Percentiles rank a stretch among this genome's conserved stretches.
phyloP scores from a whole-genome alignment of 768 basidiomycete genomes.

The Omphalotus guepiniiformis region DNA sequence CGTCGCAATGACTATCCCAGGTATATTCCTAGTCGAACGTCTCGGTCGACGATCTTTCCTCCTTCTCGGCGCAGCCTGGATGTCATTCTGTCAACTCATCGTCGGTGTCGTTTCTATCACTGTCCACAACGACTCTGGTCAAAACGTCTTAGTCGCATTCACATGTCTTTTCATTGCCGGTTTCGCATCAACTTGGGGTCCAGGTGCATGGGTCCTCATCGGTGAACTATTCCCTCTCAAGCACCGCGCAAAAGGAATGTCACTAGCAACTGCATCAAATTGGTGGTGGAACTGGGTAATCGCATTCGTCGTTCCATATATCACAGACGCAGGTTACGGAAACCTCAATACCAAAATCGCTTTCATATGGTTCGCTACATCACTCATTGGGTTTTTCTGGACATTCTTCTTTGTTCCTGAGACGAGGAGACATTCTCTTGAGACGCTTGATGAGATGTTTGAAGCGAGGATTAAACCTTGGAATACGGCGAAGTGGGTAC shows the following conservation, averaged over 20 bases:
- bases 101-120: constrained; percentile 61
- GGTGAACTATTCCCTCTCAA: constrained; percentile 82
- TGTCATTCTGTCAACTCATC: constrained; percentile 68
- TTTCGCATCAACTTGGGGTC: constrained; percentile 45
- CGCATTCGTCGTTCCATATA: too few relatives aligned
- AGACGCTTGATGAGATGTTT: constrained; percentile 80
- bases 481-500: too few relatives aligned
- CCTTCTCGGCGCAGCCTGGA: constrained; percentile 57
- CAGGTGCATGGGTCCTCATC: constrained; percentile 41
- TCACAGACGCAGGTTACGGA: constrained; percentile 38
- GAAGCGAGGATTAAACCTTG: too few relatives aligned
- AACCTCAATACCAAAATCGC: constrained; percentile 70
- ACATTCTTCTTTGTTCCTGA: constrained; percentile 80
- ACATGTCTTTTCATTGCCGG: constrained; percentile 43
- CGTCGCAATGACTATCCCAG: constrained; percentile 56
- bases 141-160: constrained; percentile 50
- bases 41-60: constrained; percentile 63
- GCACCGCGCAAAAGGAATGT: constrained; percentile 80
- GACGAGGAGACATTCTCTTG: constrained; percentile 79
- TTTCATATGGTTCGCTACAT: constrained; percentile 79
- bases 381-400: constrained; percentile 66
- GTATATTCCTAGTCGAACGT: constrained; percentile 62
- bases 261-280: constrained; percentile 50
- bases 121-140: constrained; percentile 37
- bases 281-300: constrained; percentile 77